A percentile compares a stretch with the other conserved stretches of the same genome.
Conservation (phyloP, 2,329 filamentous ascomycete species). For the Dothideomycetidae sp. region DNA sequence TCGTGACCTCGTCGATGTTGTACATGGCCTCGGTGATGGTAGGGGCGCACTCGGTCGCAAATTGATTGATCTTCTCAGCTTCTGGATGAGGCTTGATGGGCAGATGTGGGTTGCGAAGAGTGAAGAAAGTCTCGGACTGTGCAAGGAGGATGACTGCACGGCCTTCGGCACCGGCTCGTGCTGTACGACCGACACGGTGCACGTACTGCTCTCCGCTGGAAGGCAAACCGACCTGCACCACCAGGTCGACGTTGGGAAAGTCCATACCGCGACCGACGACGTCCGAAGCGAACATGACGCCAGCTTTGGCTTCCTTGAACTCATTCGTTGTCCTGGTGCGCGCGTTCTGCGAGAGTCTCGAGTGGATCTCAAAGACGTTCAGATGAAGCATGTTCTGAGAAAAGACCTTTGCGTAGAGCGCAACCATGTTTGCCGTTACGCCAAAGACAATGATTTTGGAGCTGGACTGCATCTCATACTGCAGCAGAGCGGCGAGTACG, state of each 20-base stretch:
- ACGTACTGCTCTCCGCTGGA: constrained; percentile 53
- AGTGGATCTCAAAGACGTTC: constrained; percentile 30
- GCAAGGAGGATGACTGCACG: constrained; percentile 41
- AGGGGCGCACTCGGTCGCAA: constrained; percentile 21
- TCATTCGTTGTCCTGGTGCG: constrained; percentile 31
- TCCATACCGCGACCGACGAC: constrained; percentile 93
- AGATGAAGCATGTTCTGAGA: constrained; percentile 22
- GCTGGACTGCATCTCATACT: constrained; percentile 27
- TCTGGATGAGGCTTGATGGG: constrained; percentile 39
- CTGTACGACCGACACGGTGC: constrained; percentile 86
- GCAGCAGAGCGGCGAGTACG: constrained; percentile 31
- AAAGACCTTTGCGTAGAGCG: constrained; percentile 23
- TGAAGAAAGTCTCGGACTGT: constrained; percentile 38
- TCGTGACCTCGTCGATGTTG: constrained; percentile 27
- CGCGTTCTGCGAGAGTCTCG: constrained; percentile 28
- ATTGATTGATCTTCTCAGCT: constrained; percentile 28
- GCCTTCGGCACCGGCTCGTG: constrained; percentile 63
- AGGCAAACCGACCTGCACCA: constrained; percentile 56
- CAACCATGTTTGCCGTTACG: constrained; percentile 32
- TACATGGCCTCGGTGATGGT: constrained; percentile 21
- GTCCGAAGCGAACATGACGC: constrained; percentile 44
- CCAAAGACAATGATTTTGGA: constrained; percentile 36
- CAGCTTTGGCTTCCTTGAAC: constrained; percentile 31
- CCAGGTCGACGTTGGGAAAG: constrained; percentile 91
- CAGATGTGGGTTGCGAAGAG: constrained; percentile 33